Base-by-base conservation (phyloP, 1,139 yeast genomes). In the Debaryomyces nepalensis region DNA sequence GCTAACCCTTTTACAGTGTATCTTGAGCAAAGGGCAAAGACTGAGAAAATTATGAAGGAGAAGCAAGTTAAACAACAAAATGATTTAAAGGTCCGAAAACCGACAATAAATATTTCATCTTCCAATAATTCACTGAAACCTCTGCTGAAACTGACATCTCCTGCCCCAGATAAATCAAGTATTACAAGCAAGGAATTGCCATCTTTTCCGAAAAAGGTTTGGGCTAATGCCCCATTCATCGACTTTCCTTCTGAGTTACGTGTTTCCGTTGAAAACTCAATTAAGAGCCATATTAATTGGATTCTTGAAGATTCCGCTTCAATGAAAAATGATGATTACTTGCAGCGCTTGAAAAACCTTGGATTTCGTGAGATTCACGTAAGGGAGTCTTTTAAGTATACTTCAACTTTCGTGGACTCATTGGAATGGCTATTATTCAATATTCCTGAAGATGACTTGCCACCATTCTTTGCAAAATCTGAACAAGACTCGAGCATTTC, bases 391-490 rank as follows among this genome's bases (percentile, higher is more conserved):
- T 66, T 87, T 41, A 65, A 70, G 26, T 86, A 86, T 54, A 77
- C 89, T 2, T 51, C 63, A 2, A 57, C 75, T 0, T 82, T 84
- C 32, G 65, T 67, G 0, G 79, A 75, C 41, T 77, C 87, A 1
- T 64, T 88, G 26, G 95, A 93, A 40, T 93, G 96, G 88, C 73
- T 91, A 16, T 64, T 91, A 10, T 84, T 91, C 52, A 95, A 91
- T 55, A 77, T 91, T 3, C 98, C 98, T 0, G 97, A 91, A 54
- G 98, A 90, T 57, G 99, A 93, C 57, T 66, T 93, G 33, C 99
- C 99, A 0, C 56, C 62, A 14, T 60, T 76, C 39, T 77, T 77
- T 58, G 59, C 75, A 23, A 73, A 77, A 48, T 58, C 73, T 11
- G 73, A 73, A 21, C 63, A 70, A 31, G 80, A 77, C 47, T 66